phyloP scores from a whole-genome alignment of 768 basidiomycete genomes.

The Boletus vinaceobasis region DNA sequence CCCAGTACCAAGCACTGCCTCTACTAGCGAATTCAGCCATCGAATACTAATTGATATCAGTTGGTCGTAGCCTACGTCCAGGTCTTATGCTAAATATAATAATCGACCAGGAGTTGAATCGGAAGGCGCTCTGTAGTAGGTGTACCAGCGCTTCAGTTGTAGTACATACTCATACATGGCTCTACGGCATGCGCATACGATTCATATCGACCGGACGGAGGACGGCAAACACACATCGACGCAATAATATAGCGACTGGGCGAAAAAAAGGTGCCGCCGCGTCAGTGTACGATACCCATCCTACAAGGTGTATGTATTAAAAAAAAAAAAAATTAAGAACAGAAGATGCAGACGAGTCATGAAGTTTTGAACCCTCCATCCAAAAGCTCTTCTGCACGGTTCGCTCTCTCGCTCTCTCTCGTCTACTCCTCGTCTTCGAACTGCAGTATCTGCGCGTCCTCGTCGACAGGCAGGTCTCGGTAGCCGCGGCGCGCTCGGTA shows the following conservation, averaged over 20 bases:
- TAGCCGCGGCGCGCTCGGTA: conserved; percentile 62
- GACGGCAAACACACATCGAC: neutral
- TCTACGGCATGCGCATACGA: neutral
- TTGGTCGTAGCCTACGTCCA: neutral
- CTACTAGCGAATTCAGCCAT: too few species aligned
- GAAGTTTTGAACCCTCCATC: neutral
- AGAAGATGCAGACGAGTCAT: too few species aligned
- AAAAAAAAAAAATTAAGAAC: neutral
- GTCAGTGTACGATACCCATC: conserved; percentile 1
- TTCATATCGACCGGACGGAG: neutral
- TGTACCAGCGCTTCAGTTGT: neutral
- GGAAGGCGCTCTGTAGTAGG: too few species aligned
- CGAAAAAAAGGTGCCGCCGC: neutral
- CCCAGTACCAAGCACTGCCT: too few species aligned
- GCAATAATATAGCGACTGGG: neutral
- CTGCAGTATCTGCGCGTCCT: conserved; percentile 81
- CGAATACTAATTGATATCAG: too few species aligned
- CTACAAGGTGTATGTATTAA: neutral
- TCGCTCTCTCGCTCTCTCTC: neutral
- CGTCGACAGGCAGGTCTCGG: conserved; percentile 75
- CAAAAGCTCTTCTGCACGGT: neutral
- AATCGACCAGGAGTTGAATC: too few species aligned
- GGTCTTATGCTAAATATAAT: neutral
- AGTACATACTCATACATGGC: too few species aligned
- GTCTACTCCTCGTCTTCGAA: conserved; percentile 76